Percentiles rank a stretch among this genome's conserved stretches.
phyloP scores from a whole-genome alignment of 768 basidiomycete genomes.

The Panaeolus cyanescens region DNA sequence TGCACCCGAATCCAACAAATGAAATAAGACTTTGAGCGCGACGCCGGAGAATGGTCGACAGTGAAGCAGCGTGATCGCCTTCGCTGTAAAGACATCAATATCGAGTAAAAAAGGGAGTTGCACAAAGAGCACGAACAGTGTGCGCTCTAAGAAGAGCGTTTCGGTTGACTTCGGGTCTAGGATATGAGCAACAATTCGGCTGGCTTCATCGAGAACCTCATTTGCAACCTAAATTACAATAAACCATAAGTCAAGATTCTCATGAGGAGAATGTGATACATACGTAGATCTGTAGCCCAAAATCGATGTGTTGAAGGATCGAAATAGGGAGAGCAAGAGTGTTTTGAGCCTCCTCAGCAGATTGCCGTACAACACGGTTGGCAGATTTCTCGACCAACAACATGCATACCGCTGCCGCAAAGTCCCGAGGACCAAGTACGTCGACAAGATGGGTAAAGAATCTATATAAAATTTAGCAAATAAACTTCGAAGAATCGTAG shows the following conservation, averaged over 20 bases:
- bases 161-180: conserved; percentile 34
- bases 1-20: conserved; percentile 60
- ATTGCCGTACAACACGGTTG: conserved; percentile 68
- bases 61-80: conserved; percentile 54
- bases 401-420: conserved; percentile 82
- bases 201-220: conserved; percentile 67
- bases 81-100: conserved; percentile 42
- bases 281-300: conserved; percentile 54
- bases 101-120: neutral
- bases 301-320: conserved; percentile 57
- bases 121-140: conserved; percentile 42
- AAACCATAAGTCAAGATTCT: neutral
- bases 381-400: conserved; percentile 80
- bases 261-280: conserved; percentile 18
- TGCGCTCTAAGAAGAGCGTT: conserved; percentile 56
- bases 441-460: conserved; percentile 90
- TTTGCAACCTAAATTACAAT: conserved; percentile 51
- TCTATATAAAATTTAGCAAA: conserved; percentile 37
- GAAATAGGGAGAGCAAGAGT: conserved; percentile 69
- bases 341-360: conserved; percentile 54
- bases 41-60: conserved; percentile 47
- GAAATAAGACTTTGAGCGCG: conserved; percentile 69
- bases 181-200: conserved; percentile 53
- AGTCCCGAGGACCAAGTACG: conserved; percentile 77
- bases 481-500: neutral